phyloP scores from a whole-genome alignment of 1,284 basidiomycete genomes.

The Heterobasidion occidentale region DNA sequence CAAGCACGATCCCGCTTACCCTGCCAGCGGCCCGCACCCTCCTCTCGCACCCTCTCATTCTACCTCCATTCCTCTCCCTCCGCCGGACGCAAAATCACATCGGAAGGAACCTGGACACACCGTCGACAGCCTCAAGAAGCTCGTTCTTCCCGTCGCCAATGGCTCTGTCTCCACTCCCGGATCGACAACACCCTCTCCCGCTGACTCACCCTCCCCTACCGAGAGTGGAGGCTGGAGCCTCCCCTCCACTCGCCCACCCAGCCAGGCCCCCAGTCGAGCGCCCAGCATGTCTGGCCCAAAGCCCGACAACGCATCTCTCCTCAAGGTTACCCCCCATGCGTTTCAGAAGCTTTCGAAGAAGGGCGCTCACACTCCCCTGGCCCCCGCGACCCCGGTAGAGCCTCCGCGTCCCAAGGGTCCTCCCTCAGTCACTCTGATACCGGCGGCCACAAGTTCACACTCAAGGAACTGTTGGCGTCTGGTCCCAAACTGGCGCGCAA shows the following conservation, averaged over 20 bases:
- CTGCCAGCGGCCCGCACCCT: conserved; percentile 10
- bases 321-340: not conserved
- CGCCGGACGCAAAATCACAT: conserved; percentile 41
- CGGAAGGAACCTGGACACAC: conserved; percentile 53
- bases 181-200: conserved; percentile 28
- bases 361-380: conserved; percentile 14
- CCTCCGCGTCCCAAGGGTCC: conserved; percentile 21
- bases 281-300: conserved; percentile 31
- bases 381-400: conserved; percentile 20
- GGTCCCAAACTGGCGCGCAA: conserved; percentile 67
- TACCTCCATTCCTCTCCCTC: conserved; percentile 40
- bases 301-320: conserved; percentile 8
- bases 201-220: conserved; percentile 40
- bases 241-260: conserved; percentile 53
- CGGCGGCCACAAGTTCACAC: conserved; percentile 67
- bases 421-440: conserved; percentile 47
- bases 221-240: conserved; percentile 56
- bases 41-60: conserved; percentile 1
- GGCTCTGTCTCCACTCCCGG: conserved; percentile 23
- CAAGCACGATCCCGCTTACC: conserved; percentile 1
- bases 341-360: conserved; percentile 14
- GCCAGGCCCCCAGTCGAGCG: conserved; percentile 37
- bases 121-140: conserved; percentile 35
- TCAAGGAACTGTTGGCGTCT: conserved; percentile 71
- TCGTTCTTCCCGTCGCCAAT: conserved; percentile 20